Conservation (phyloP, 352 stramenopile genomes). For the Phytopythium litorale region DNA sequence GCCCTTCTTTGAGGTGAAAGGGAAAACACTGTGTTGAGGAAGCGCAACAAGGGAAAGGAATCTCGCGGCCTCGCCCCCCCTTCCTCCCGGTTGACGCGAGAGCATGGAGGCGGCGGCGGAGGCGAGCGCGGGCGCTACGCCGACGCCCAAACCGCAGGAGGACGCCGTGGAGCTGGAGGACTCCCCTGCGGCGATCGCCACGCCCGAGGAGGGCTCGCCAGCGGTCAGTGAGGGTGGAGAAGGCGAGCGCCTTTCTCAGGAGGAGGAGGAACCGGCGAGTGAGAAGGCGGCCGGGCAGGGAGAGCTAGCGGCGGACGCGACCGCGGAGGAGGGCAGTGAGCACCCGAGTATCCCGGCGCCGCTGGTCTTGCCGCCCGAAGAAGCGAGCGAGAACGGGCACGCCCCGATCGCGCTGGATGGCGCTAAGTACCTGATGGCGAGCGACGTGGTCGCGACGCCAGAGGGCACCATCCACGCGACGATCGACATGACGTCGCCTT, state of each 20-base stretch:
- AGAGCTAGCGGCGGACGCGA: background rate
- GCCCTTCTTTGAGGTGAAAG: too few relatives aligned
- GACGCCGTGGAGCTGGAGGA: background rate
- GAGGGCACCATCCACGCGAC: conserved; percentile 18
- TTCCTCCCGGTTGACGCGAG: background rate
- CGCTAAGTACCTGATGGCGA: conserved; percentile 10
- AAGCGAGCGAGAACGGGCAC: background rate
- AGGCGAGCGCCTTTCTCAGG: background rate
- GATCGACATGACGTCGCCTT: conserved; percentile 25
- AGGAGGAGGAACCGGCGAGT: conserved; percentile 1
- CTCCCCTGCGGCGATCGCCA: background rate
- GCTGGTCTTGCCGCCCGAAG: conserved; percentile 4
- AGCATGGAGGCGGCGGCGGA: conserved; percentile 1
- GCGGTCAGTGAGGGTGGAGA: conserved; percentile 1
- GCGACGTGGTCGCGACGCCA: conserved; percentile 18
- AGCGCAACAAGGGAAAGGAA: background rate
- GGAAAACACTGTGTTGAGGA: too few relatives aligned
- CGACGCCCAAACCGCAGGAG: background rate
- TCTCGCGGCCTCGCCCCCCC: background rate
- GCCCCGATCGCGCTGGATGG: background rate
- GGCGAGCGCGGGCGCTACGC: background rate
- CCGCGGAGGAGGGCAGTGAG: background rate
- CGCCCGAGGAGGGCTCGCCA: conserved; percentile 3
- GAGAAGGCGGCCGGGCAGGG: background rate
- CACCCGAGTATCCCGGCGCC: background rate